Base-by-base conservation (phyloP, 2,329 filamentous ascomycete species). In the Apiospora arundinis region DNA sequence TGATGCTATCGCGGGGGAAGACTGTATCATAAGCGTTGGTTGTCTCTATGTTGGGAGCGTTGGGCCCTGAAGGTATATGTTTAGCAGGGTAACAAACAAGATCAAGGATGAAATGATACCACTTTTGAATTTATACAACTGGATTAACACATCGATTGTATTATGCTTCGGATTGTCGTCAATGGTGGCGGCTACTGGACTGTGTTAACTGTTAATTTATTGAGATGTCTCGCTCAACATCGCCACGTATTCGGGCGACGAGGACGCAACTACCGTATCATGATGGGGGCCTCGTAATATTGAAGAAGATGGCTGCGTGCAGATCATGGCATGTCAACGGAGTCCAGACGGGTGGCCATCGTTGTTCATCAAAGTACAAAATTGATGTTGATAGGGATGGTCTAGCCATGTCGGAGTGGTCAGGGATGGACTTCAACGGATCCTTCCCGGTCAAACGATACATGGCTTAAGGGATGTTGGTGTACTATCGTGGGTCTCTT, bases 81-180 rank as follows among this genome's bases (percentile, higher is more conserved):
- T 63, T 63, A 40, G 56, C 56, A 63, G 56, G 56, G 56, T 63
- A 63, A 63, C 28, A 63, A 60, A 60, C 49, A 60, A 63, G 56
- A 63, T 63, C 56, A 40, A 63, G 56, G 56, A 63, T 63, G 56
- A 63, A 63, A 63, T 63, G 56, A 63, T 63, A 63, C 56, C 56
- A 63, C 56, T 40, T 40, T 63, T 40, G 56, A 40, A 63, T 63
- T 63, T 40, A 63, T 40, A 40, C 21, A 63, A 40, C 32, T 63
- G 32, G 18, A 40, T 63, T n/a, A 40, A 40, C 42, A 40, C 32
- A 63, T 1, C 28, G 11, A 40, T n/a, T 5, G 11, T 18, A 8
- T 40, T 1, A 40, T 11, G 11, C 18, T 6, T 18, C 32, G 28
- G 11, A 23, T 9, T 8, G 46, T 8, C 8, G 11, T n/a, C 46